Base-by-base conservation (phyloP, 1,139 yeast genomes). In the Arxiozyma slooffiae region DNA sequence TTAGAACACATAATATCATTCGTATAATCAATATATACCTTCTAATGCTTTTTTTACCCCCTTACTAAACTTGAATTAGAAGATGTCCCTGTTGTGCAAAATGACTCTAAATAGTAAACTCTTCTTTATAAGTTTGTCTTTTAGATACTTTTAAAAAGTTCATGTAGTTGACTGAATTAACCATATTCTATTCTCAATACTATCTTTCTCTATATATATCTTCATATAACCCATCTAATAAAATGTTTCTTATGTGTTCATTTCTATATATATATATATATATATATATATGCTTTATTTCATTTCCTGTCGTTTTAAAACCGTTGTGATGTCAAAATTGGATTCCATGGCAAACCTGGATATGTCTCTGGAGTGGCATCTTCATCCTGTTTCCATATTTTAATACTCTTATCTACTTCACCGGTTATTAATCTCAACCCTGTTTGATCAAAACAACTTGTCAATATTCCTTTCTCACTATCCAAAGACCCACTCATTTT, bases 361-460 rank as follows among this genome's bases (percentile, higher is more conserved):
- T 75, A 71, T 0, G 72, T 60, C 44, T 70, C 74, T 40, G 67
- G 68, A 0, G 78, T 74, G 0, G 81, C 79, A 4, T 61, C 62
- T 7, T 70, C 70, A 49, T 72, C 77, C 55, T 80, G 82, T 47
- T 75, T 79, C 96, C 97, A 92, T 1, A 92, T 72, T 64, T 89
- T 88, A 47, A 92, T 80, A 60, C 89, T 83, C 67, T 89, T 90
- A 67, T 92, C 98, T 11, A 89, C 83, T 60, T 86, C 96, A 49
- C 96, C 88, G 0, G 96, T 87, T 21, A 92, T 76, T 52, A 92
- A 69, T 43, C 96, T 75, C 58, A 82, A 67, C 0, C 97, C 97
- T 56, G 88, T 82, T 64, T 75, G 72, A 66, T 92, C 97, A 66
- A 88, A 89, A 1, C 80, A 66, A 42, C 90, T 78, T 11, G 90